Evolutionary conservation across 1,284 basidiomycete species (phyloP).

Genomic region (Grifola frondosa): DNA sequence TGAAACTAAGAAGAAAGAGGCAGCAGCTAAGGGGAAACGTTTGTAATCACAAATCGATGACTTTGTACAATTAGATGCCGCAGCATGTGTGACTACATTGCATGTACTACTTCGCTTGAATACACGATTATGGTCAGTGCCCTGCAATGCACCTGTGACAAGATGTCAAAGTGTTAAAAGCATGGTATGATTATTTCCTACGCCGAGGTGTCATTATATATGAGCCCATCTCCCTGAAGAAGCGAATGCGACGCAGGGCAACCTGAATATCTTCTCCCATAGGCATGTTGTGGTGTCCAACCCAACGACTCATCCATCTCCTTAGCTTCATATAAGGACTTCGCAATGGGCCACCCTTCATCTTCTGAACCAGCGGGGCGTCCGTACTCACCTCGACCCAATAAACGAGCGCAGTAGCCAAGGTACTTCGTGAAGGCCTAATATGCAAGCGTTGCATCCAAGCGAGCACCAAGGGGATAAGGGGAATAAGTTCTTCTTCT

Average conservation of each 20-base stretch:
- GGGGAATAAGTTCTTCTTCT: slow-evolving; percentile 44
- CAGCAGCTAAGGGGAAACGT: slow-evolving; percentile 21
- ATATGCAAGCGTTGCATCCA: slow-evolving; percentile 75
- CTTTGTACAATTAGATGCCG: slow-evolving; percentile 10
- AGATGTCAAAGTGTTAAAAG: too few relatives aligned
- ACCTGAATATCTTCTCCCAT: slow-evolving; percentile 32
- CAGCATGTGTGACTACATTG: slow-evolving; percentile 12
- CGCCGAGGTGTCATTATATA: too few relatives aligned
- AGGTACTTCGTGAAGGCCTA: slow-evolving; percentile 50
- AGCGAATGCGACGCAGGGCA: slow-evolving; percentile 15
- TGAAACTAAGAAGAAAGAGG: slow-evolving; percentile 40
- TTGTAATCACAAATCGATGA: slow-evolving; percentile 4
- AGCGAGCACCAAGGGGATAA: slow-evolving; percentile 70
- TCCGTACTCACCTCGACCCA: slow-evolving; percentile 70
- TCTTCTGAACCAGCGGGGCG: slow-evolving; percentile 53
- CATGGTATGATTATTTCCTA: too few relatives aligned
- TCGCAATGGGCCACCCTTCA: slow-evolving; percentile 31
- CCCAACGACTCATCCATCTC: slow-evolving; percentile 69
- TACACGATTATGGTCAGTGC: too few relatives aligned
- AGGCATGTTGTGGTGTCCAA: slow-evolving; percentile 54
- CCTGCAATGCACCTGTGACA: too few relatives aligned
- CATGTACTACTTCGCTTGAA: slow-evolving; percentile 6
- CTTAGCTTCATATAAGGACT: slow-evolving; percentile 52
- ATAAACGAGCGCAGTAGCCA: slow-evolving; percentile 65
- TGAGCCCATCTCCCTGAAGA: slow-evolving; percentile 14